These are phyloP conservation scores for Suhomyces taliae DNA, from an alignment of 1,139 yeast genomes.

Conservation along the genomic window DNA sequence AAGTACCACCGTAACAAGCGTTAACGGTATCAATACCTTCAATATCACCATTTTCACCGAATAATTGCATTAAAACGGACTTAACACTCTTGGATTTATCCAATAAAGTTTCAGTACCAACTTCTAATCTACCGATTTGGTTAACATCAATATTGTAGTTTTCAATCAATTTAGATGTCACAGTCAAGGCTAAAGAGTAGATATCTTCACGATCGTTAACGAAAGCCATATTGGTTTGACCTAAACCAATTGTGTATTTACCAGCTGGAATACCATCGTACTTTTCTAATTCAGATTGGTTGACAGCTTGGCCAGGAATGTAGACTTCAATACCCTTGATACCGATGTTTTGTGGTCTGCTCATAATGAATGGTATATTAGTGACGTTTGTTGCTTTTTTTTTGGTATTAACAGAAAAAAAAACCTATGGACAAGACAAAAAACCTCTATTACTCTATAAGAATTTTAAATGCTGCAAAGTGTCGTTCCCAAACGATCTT, in stretches of 20 bases:
- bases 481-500: slow-evolving; percentile 2
- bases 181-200: slow-evolving; percentile 89
- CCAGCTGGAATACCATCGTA: slow-evolving; percentile 88
- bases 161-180: slow-evolving; percentile 67
- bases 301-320: slow-evolving; percentile 80
- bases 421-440: not conserved
- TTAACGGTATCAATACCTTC: slow-evolving; percentile 97
- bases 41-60: slow-evolving; percentile 83
- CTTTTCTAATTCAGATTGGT: slow-evolving; percentile 84
- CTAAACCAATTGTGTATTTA: slow-evolving; percentile 96
- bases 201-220: slow-evolving; percentile 98
- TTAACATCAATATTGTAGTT: slow-evolving; percentile 81
- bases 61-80: slow-evolving; percentile 92
- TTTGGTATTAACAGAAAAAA: not conserved
- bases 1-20: slow-evolving; percentile 99
- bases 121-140: slow-evolving; percentile 91
- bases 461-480: slow-evolving; percentile 7
- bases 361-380: slow-evolving; percentile 9
- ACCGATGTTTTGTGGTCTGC: slow-evolving; percentile 76
- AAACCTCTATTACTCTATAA: not conserved
- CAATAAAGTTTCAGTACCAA: slow-evolving; percentile 95
- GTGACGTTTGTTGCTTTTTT: not conserved
- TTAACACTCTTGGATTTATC: slow-evolving; percentile 98
- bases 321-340: slow-evolving; percentile 94
- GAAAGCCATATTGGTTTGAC: slow-evolving; percentile 97